Conservation (phyloP, 345 rosid species). For the Turritis glabra region DNA sequence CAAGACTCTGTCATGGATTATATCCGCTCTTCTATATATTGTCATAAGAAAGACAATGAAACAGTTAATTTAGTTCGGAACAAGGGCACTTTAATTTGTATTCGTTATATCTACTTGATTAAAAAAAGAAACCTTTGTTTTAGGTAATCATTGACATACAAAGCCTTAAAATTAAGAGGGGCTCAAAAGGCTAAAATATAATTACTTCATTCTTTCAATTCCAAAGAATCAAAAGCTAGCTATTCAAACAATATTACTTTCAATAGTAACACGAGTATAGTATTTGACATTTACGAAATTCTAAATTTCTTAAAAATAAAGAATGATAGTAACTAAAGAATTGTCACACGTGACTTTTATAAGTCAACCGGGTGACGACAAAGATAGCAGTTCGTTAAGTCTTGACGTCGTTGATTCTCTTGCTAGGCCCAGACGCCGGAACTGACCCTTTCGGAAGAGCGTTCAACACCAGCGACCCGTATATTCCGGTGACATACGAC, state of each 20-base stretch:
- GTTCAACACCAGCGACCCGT: conserved; percentile 49
- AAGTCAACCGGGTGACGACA: background rate
- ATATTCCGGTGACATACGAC: conserved; percentile 31
- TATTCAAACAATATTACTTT: background rate
- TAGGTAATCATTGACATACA: background rate
- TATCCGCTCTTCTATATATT: background rate
- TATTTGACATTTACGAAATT: background rate
- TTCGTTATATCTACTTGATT: too few species aligned
- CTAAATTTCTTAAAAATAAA: background rate
- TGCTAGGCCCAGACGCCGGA: conserved; percentile 59
- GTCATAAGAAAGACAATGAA: background rate
- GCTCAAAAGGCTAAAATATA: background rate
- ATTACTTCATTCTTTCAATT: background rate
- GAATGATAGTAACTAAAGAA: background rate
- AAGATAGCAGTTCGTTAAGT: conserved; percentile 33
- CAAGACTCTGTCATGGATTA: background rate
- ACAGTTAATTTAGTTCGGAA: background rate
- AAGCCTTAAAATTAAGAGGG: background rate
- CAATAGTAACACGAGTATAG: background rate
- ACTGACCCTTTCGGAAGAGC: conserved; percentile 59
- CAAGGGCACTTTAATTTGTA: background rate
- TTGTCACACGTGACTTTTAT: background rate
- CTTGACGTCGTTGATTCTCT: conserved; percentile 44
- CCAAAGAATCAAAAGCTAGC: background rate
- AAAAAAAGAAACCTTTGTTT: too few species aligned